Conservation (phyloP, 2,329 filamentous ascomycete species). For the Aureobasidium sp. region DNA sequence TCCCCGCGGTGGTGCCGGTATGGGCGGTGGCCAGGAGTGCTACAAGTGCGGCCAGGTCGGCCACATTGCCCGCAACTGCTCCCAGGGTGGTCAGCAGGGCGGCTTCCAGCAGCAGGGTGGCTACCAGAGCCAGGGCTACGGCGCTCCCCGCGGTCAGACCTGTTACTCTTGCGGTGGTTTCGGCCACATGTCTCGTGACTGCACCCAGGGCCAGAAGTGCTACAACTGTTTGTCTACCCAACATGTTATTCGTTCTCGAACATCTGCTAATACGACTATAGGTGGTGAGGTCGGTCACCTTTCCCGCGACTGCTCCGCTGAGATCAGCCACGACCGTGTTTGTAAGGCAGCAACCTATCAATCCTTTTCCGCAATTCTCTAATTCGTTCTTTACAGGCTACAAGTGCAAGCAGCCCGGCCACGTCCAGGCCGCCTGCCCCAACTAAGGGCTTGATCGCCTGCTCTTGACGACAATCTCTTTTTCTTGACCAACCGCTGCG, state of each 20-base stretch:
- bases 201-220: slow-evolving; percentile 98
- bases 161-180: slow-evolving; percentile 98
- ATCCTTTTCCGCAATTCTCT: too few relatives aligned
- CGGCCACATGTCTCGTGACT: slow-evolving; percentile 96
- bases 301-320: slow-evolving; percentile 91
- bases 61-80: slow-evolving; percentile 91
- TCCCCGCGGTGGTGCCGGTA: slow-evolving; percentile 30
- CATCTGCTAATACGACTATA: slow-evolving; percentile 26
- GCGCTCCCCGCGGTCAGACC: slow-evolving; percentile 54
- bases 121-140: slow-evolving; percentile 39
- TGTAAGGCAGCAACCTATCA: slow-evolving; percentile 37
- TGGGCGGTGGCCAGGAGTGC: slow-evolving; percentile 50
- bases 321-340: slow-evolving; percentile 83
- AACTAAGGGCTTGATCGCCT: slow-evolving; percentile 46
- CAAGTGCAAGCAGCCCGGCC: slow-evolving; percentile 81
- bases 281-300: slow-evolving; percentile 84
- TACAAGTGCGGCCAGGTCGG: slow-evolving; percentile 98
- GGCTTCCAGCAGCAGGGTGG: slow-evolving; percentile 28
- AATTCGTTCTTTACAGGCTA: slow-evolving; percentile 43
- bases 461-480: slow-evolving; percentile 12
- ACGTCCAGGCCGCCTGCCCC: slow-evolving; percentile 91
- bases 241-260: neutral
- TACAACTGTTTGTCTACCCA: slow-evolving; percentile 70
- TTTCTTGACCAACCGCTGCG: slow-evolving; percentile 7
- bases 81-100: slow-evolving; percentile 43